Base-by-base conservation (phyloP, 805 yeast species). In the Schizosaccharomyces octosporus region DNA sequence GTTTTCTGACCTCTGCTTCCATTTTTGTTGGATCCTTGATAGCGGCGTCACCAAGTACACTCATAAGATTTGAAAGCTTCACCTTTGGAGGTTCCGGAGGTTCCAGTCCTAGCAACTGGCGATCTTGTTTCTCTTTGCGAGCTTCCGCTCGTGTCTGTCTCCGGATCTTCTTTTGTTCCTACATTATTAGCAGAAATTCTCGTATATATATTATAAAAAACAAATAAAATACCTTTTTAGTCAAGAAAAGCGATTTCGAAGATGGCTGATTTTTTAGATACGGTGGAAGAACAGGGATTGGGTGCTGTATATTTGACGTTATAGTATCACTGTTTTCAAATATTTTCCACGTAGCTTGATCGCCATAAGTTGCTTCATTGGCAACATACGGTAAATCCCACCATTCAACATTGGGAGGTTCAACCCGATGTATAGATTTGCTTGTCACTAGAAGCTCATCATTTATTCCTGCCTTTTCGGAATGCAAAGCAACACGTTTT, bases 61-160 rank as follows among this genome's bases (percentile, higher is more conserved):
- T 84, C 88, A 87, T 86, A 70, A 93, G 76, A 69, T 90, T 93
- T 55, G 84, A 80, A 55, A 87, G 74, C 67, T 84, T 86, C 31
- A 93, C 84, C 70, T 90, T 93, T 2, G 96, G 95, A 5, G 84
- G 84, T 0, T 96, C 95, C 4, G 95, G 84, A 0, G 95, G 84
- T 59, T 84, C 86, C 21, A 89, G 72, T 0, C 98, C 98, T 4
- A 86, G 73, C 62, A 82, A 78, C 29, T 89, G 82, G 58, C 84
- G 74, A 65, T 87, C 90, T 68, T 87, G 95, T 62, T 78, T 76
- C 58, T 83, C 93, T 66, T 82, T 81, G 64, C 81, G 80, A 63
- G 72, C 75, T 51, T 76, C 76, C 57, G 81, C 78, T 62, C 97
- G 75, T 59, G 79, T 82, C 63, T 83, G 83, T 63, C 83, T 78